A percentile compares a stretch with the other conserved stretches of the same genome.
Evolutionary conservation across 805 yeast species (phyloP).

Genomic region (Candida sithepensis): DNA sequence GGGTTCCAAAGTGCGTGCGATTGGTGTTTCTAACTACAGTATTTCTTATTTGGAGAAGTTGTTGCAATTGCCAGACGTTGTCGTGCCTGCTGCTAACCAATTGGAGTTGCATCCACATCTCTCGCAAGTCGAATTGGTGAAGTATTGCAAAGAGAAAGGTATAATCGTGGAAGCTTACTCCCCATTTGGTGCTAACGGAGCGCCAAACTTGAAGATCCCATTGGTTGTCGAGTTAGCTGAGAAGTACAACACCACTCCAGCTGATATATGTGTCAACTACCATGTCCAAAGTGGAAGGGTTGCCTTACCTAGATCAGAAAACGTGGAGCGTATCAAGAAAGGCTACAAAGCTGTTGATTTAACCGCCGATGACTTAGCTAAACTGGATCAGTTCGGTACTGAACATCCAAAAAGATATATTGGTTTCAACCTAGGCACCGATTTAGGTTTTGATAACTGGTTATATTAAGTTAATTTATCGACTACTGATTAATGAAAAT

Average conservation of each 20-base stretch:
- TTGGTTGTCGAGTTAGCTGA: slow-evolving; percentile 49
- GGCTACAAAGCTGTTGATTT: slow-evolving; percentile 35
- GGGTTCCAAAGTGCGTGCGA: slow-evolving; percentile 43
- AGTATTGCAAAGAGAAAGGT: slow-evolving; percentile 34
- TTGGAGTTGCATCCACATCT: slow-evolving; percentile 48
- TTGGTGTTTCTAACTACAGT: slow-evolving; percentile 58
- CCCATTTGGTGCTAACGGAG: slow-evolving; percentile 64
- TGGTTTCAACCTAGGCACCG: slow-evolving; percentile 29
- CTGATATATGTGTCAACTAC: slow-evolving; percentile 60
- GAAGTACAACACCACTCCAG: slow-evolving; percentile 49
- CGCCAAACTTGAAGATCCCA: slow-evolving; percentile 56
- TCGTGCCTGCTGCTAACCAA: slow-evolving; percentile 54
- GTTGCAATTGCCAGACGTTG: slow-evolving; percentile 40
- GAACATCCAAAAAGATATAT: slow-evolving; percentile 32
- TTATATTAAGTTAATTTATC: not conserved
- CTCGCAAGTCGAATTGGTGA: slow-evolving; percentile 37
- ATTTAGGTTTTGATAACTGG: slow-evolving; percentile 35
- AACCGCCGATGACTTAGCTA: slow-evolving; percentile 34
- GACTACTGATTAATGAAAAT: not conserved
- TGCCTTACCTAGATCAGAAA: slow-evolving; percentile 68
- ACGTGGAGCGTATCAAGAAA: slow-evolving; percentile 53
- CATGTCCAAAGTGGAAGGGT: slow-evolving; percentile 59
- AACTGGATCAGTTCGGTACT: slow-evolving; percentile 28
- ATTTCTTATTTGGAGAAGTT: slow-evolving; percentile 37
- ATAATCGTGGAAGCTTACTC: slow-evolving; percentile 52